Percentiles rank a stretch among this genome's conserved stretches.
Evolutionary conservation across 306 rosid genomes (phyloP).

Genomic region (Malus sieversii): DNA sequence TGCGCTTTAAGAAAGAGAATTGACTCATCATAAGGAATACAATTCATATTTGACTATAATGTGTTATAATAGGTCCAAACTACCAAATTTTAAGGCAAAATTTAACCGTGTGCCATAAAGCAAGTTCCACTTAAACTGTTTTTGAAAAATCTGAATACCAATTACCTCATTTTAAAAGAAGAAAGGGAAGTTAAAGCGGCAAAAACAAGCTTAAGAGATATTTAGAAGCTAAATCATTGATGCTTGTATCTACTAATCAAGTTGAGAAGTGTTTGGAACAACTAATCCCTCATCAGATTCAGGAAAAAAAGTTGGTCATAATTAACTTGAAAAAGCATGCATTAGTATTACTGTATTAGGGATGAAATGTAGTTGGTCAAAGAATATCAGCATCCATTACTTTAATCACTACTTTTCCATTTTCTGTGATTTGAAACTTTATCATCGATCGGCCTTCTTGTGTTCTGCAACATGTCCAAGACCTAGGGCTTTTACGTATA

Average conservation of each 20-base stretch:
- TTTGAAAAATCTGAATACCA: too few relatives aligned
- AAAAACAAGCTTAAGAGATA: neutral
- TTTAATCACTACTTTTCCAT: neutral
- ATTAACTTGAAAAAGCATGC: neutral
- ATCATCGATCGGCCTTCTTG: conserved; percentile 5
- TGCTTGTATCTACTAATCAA: neutral
- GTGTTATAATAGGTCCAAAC: neutral
- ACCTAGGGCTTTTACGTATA: neutral
- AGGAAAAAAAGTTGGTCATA: neutral
- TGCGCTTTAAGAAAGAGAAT: neutral
- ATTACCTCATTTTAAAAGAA: neutral
- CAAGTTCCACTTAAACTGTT: too few relatives aligned
- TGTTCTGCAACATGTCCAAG: neutral
- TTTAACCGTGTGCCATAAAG: too few relatives aligned
- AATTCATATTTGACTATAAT: too few relatives aligned
- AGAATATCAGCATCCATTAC: neutral
- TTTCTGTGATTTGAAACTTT: neutral
- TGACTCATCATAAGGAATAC: neutral
- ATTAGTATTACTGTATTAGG: neutral
- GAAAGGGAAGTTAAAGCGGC: neutral
- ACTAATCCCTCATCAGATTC: neutral
- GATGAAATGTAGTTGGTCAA: neutral
- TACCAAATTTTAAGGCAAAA: too few relatives aligned
- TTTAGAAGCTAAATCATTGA: neutral
- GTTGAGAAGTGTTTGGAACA: neutral